Base-by-base conservation (phyloP, 805 yeast species). In the Yueomyces sp. region DNA sequence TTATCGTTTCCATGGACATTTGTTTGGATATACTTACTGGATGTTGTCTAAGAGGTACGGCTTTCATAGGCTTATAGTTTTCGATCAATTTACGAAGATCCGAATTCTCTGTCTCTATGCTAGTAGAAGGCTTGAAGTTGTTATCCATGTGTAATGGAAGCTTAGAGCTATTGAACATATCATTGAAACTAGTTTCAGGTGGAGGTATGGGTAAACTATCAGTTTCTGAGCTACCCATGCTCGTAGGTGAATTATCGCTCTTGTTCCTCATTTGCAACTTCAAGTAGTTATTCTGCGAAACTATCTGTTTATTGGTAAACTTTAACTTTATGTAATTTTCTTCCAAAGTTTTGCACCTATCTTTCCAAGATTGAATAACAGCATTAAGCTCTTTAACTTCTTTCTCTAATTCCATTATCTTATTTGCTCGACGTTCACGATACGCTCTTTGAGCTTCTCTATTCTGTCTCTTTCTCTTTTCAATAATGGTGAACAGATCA, bases 401-500 rank as follows among this genome's bases (percentile, higher is more conserved):
- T 12, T 72, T 76, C 58, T 85, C 95, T 42, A 90, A 67, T 57
- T 84, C 94, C 46, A 77, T 77, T 4, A 86, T 88, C 42, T 90
- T 65, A 34, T 83, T 82, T 11, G 96, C 92, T 52, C 94, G 67
- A 51, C 95, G 70, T 60, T 86, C 94, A 50, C 96, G 67, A 65
- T 86, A 85, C 1, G 96, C 94, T 47, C 95, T 58, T 67, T 88
- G 94, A 28, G 96, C 95, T 26, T 92, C 95, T 47, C 96, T 68
- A 58, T 87, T 87, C 61, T 84, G 96, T 94, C 39, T 11, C 56
- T 85, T 85, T 60, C 82, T 96, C 3, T 95, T 95, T 62, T 86
- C 85, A 40, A 95, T 65, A 60, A 85, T 84, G 9, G 84, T 78
- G 8, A 34, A 11, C n/a, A 34, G n/a, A n/a, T 34, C 37, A 7